Evolutionary conservation across 2,329 filamentous ascomycete genomes (phyloP).

Genomic region (Didymella pinodella): DNA sequence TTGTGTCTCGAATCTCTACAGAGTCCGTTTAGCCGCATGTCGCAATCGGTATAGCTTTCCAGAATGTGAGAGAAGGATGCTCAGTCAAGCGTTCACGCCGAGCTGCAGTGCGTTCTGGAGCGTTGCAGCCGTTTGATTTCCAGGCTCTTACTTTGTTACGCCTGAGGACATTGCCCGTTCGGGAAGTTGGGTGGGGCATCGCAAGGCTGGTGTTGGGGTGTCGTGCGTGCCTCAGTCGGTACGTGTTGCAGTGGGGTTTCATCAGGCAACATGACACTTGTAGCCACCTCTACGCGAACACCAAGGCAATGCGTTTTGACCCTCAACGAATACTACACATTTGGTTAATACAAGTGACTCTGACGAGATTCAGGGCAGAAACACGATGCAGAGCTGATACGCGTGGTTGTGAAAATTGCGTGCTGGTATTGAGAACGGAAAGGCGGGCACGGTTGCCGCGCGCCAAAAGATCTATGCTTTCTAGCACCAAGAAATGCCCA

Average conservation of each 20-base stretch:
- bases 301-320: constrained; percentile 41
- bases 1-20: constrained; percentile 11
- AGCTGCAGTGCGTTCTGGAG: constrained; percentile 42
- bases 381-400: constrained; percentile 39
- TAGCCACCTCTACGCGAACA: constrained; percentile 37
- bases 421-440: constrained; percentile 41
- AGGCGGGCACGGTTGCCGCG: constrained; percentile 33
- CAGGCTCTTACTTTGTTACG: constrained; percentile 43
- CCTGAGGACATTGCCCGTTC: constrained; percentile 33
- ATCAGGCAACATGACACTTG: constrained; percentile 38
- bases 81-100: constrained; percentile 34
- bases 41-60: not conserved
- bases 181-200: constrained; percentile 28
- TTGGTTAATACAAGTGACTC: constrained; percentile 4
- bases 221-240: constrained; percentile 42
- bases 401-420: constrained; percentile 22
- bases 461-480: constrained; percentile 39
- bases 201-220: constrained; percentile 30
- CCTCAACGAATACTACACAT: constrained; percentile 12
- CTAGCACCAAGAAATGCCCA: constrained; percentile 29
- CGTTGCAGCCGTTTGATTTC: constrained; percentile 47
- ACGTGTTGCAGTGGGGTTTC: constrained; percentile 46
- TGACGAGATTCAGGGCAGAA: constrained; percentile 25
- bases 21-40: constrained; percentile 4
- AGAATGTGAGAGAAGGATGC: constrained; percentile 12